Evolutionary conservation across 208 protist species (phyloP).

Genomic region (Tritrichomonas musculus): DNA sequence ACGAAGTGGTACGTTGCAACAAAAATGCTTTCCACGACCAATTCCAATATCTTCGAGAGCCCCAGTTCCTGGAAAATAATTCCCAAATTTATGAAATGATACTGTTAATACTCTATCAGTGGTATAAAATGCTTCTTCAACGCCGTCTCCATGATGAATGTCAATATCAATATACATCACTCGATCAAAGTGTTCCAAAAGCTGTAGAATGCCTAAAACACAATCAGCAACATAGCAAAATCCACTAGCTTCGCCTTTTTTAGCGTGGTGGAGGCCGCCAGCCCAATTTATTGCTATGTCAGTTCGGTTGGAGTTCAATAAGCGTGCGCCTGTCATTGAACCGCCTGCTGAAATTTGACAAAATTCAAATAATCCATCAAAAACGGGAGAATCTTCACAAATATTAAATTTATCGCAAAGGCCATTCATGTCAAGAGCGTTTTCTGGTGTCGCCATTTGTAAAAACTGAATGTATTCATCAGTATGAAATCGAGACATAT

Average conservation of each 20-base stretch:
- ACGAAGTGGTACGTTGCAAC: constrained; percentile 66
- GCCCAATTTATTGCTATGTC: constrained; percentile 97
- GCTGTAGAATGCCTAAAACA: constrained; percentile 93
- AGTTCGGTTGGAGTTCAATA: constrained; percentile 70
- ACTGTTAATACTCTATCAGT: constrained; percentile 98
- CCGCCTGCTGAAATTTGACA: constrained; percentile 52
- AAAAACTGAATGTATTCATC: constrained; percentile 53
- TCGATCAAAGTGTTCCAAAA: constrained; percentile 77
- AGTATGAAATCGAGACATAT: constrained; percentile 48
- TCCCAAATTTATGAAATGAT: constrained; percentile 94
- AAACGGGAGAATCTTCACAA: constrained; percentile 55
- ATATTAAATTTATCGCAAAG: constrained; percentile 44
- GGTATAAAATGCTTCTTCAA: too few relatives aligned
- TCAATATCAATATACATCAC: too few relatives aligned
- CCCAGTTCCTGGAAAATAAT: constrained; percentile 75
- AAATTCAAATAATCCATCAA: constrained; percentile 58
- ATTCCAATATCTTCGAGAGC: constrained; percentile 62
- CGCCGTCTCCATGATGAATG: too few relatives aligned
- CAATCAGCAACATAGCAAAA: constrained; percentile 99
- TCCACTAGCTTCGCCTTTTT: constrained; percentile 77
- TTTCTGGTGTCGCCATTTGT: constrained; percentile 42
- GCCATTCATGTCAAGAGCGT: background rate
- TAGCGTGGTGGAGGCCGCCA: constrained; percentile 92
- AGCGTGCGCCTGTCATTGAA: constrained; percentile 76
- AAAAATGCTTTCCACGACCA: constrained; percentile 66